Base-by-base conservation (phyloP, 2,329 filamentous ascomycete genomes). In the Penicillium sp. region DNA sequence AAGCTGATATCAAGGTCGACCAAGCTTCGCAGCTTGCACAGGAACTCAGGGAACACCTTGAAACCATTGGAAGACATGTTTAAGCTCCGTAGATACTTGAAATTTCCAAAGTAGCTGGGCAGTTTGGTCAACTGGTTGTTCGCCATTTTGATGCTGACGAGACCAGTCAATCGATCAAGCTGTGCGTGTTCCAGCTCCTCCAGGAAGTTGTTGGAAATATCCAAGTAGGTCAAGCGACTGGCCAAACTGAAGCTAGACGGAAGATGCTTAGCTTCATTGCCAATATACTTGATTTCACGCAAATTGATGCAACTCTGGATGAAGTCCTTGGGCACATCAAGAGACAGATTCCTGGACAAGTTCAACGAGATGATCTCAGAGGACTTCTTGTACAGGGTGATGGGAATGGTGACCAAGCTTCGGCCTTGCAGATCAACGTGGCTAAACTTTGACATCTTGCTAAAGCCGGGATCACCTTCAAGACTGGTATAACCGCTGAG, bases 1-100 rank as follows among this genome's bases (percentile, higher is more conserved):
- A 99, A 99, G 74, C 94, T 98, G 72, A 99, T 87, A 70, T 99
- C 95, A 42, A 99, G 85, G 72, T 99, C 94, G 12, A 96, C 90
- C 48, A 99, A 79, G 45, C 89, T 92, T 65, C 87, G 87, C 20
- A 99, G 80, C 25, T 91, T 84, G 75, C 92, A 94, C 22, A 99
- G 81, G 68, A 96, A 96, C 22, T 88, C 82, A 0, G 95, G 95
- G 63, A 99, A 96, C 42, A 86, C 86, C 58, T 89, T 88, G 56
- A 99, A 83, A 61, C 91, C 93, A 75, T 99, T 99, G 1, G 95
- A 99, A 0, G 94, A 96, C 51, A 99, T 83, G 70, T 96, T 97
- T 60, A 99, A 80, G 64, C 88, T 94, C 63, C 95, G 86, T 62
- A 99, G 81, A 5, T 87, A 84, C 62, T 86, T 87, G 75, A 96